Conservation (phyloP, 345 rosid genomes). For the Cardamine occulta region DNA sequence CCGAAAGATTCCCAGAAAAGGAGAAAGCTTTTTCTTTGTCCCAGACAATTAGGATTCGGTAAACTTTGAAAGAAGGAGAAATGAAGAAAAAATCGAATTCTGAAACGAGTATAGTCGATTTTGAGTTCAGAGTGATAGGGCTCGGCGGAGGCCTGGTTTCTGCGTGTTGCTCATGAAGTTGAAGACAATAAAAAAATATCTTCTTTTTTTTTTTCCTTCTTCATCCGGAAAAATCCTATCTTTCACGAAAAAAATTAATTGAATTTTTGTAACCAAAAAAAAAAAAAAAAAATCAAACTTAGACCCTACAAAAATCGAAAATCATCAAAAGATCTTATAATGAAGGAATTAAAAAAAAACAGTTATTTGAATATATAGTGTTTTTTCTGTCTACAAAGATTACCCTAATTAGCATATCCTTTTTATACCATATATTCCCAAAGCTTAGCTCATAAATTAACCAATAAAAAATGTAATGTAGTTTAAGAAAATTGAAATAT, state of each 20-base stretch:
- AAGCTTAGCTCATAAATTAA: background rate
- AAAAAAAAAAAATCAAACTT: background rate
- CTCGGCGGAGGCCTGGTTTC: constrained; percentile 28
- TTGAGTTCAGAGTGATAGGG: constrained; percentile 19
- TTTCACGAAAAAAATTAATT: background rate
- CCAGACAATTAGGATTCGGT: background rate
- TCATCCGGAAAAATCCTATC: background rate
- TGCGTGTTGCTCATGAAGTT: constrained; percentile 34
- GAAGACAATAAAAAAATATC: constrained; percentile 20
- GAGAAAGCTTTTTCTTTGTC: constrained; percentile 20
- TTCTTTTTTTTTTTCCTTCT: background rate
- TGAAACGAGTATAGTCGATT: background rate
- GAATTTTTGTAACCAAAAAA: background rate
- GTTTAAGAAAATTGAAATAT: background rate
- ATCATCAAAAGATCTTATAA: background rate
- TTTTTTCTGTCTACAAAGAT: background rate
- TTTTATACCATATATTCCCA: background rate
- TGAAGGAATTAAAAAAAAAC: background rate
- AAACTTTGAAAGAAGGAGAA: background rate
- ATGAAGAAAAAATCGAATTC: background rate
- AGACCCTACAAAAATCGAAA: background rate
- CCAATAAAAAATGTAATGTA: background rate
- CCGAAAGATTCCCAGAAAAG: background rate
- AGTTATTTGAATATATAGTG: background rate
- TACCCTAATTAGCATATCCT: background rate